A percentile compares a stretch with the other conserved stretches of the same genome.
Evolutionary conservation across 2,329 filamentous ascomycete species (phyloP).

Genomic region (Diplodia seriata): DNA sequence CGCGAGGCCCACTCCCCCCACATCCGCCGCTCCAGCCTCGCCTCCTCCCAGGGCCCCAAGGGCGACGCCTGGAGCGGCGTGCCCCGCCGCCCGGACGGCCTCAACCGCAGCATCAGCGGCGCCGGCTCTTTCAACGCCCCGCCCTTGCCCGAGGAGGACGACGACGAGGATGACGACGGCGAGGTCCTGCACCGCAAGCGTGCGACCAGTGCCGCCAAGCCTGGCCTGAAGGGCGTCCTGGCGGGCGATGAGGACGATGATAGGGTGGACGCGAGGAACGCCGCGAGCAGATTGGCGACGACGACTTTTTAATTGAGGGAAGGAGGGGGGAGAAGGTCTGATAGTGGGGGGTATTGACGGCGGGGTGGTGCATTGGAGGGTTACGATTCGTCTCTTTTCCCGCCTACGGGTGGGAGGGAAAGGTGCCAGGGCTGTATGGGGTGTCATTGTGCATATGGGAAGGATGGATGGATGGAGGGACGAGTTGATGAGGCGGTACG

Average conservation of each 20-base stretch:
- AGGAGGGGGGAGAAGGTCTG: background rate
- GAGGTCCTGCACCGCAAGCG: conserved; percentile 55
- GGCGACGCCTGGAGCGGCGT: conserved; percentile 99
- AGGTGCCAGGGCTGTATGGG: background rate
- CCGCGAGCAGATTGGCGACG: conserved; percentile 88
- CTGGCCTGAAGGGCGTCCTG: conserved; percentile 56
- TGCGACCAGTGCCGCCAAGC: conserved; percentile 50
- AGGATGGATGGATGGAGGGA: background rate
- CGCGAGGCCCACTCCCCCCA: conserved; percentile 82
- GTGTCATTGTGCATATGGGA: conserved; percentile 11
- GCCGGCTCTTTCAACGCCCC: conserved; percentile 64
- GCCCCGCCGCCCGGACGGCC: conserved; percentile 76
- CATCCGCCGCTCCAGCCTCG: conserved; percentile 74
- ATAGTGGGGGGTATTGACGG: background rate
- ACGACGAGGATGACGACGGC: conserved; percentile 54
- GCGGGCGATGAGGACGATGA: conserved; percentile 88
- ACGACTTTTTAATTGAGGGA: conserved; percentile 77
- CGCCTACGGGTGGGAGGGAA: background rate
- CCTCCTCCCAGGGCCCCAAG: conserved; percentile 91
- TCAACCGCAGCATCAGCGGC: conserved; percentile 74
- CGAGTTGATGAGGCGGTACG: background rate
- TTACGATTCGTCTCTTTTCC: too few relatives aligned
- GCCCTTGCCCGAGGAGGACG: conserved; percentile 67
- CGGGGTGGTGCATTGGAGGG: too few relatives aligned
- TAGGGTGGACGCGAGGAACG: conserved; percentile 92